A percentile compares a stretch with the other conserved stretches of the same genome.
These are phyloP conservation scores for Dissoconium aciculare DNA, from an alignment of 2,329 filamentous ascomycete species.

Conservation along the genomic window DNA sequence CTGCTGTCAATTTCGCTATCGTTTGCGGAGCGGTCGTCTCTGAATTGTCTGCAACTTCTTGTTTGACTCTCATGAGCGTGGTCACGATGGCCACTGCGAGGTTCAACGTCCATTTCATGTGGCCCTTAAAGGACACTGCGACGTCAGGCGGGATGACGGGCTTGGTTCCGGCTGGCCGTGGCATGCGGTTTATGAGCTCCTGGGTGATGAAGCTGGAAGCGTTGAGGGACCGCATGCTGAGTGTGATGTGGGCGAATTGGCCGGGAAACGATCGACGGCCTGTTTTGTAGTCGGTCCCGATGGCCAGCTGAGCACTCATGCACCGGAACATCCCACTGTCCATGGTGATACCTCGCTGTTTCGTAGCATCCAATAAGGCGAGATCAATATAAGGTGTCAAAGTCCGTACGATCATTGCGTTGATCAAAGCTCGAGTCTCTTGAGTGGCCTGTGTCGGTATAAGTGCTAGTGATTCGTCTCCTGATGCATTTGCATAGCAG, in stretches of 20 bases:
- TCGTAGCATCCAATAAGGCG: slow-evolving; percentile 56
- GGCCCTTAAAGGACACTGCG: slow-evolving; percentile 55
- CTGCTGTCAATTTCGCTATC: slow-evolving; percentile 11
- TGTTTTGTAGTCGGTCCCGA: slow-evolving; percentile 54
- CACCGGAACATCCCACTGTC: slow-evolving; percentile 38
- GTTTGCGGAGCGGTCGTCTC: slow-evolving; percentile 8
- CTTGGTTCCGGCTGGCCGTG: slow-evolving; percentile 9
- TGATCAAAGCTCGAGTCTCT: slow-evolving; percentile 49
- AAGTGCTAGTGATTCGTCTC: slow-evolving; percentile 35
- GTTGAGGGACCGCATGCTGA: slow-evolving; percentile 55
- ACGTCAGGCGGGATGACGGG: slow-evolving; percentile 40
- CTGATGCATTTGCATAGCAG: slow-evolving; percentile 31
- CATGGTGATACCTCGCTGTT: slow-evolving; percentile 27
- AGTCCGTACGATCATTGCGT: slow-evolving; percentile 49
- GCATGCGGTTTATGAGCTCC: slow-evolving; percentile 16
- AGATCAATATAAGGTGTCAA: slow-evolving; percentile 67
- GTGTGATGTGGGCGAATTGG: slow-evolving; percentile 58
- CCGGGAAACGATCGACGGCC: slow-evolving; percentile 48
- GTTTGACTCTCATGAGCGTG: slow-evolving; percentile 33
- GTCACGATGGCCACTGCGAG: slow-evolving; percentile 42
- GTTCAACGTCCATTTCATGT: slow-evolving; percentile 65
- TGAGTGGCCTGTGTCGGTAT: slow-evolving; percentile 31
- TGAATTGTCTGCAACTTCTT: slow-evolving; percentile 4
- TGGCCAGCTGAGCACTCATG: slow-evolving; percentile 61
- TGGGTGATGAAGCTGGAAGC: too few species aligned